Conservation (phyloP, 1,284 basidiomycete genomes). For the Trichosporon sp. region DNA sequence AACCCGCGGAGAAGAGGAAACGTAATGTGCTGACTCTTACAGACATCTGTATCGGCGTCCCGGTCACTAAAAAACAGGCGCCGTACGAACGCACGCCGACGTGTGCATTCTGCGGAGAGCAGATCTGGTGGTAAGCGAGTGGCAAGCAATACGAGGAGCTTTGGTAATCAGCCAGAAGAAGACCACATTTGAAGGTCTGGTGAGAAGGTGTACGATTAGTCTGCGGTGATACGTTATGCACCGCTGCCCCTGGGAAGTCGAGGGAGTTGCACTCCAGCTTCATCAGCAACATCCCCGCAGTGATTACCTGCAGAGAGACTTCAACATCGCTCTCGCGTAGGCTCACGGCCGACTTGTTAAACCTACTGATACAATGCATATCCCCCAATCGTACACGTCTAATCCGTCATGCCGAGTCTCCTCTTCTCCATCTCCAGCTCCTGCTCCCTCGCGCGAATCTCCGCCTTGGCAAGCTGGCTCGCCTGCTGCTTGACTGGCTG, state of each 20-base stretch:
- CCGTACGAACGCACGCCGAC: background rate
- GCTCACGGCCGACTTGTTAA: too few species aligned
- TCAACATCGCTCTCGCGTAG: too few species aligned
- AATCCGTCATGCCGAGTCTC: constrained; percentile 59
- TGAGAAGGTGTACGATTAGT: background rate
- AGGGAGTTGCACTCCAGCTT: too few species aligned
- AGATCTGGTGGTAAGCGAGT: background rate
- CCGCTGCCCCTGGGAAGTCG: too few species aligned
- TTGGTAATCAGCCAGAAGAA: too few species aligned
- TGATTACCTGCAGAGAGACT: too few species aligned
- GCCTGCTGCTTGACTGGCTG: constrained; percentile 95
- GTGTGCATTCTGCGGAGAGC: background rate
- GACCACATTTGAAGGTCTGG: too few species aligned
- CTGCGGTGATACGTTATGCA: background rate
- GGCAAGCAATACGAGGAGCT: background rate
- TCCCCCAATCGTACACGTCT: constrained; percentile 17
- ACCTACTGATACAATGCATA: constrained; percentile 26
- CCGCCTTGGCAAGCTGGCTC: constrained; percentile 80
- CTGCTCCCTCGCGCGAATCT: constrained; percentile 86
- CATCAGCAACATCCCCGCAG: background rate
- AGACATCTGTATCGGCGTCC: background rate
- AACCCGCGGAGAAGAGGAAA: too few species aligned
- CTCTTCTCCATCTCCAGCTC: constrained; percentile 85
- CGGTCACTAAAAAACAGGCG: background rate
- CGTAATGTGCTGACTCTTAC: background rate